Evolutionary conservation across 495 filamentous ascomycete species (phyloP), one percentile per base, ranked within the genome.

Genomic region (Neurospora sp.): DNA sequence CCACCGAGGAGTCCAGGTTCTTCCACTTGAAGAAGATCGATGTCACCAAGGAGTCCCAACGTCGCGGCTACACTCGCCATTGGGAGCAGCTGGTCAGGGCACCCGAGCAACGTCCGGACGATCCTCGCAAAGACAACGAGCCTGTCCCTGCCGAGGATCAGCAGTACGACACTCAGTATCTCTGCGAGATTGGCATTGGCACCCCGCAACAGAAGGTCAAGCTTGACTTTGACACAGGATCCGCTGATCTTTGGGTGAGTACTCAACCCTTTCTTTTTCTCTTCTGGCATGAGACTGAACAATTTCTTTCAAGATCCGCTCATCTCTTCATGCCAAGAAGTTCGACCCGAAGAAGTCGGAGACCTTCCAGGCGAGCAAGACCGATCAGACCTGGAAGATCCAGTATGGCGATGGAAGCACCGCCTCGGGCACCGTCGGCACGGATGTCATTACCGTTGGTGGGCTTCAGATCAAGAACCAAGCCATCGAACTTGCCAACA

Each of bases 171-270:
- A 84, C 87, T 31, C 80, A 88, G 83, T 93, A 93, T 75, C 85
- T 94, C 41, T 91, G 88, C 69, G 83, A 87, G 69, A 87, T 94
- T 53, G 73, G 78, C 7, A 90, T 94, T 75, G 92, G 92, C 39
- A 91, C 88, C 1, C 91, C 91, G 11, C 82, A 84, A 3, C 91
- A 94, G 84, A 89, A 81, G 46, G 70, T 93, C 72, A 86, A 83
- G 69, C 78, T 94, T 68, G 89, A 93, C 78, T 93, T 94, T 75
- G 92, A 95, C 80, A 93, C 92, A 39, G 92, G 91, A 12, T 92
- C 90, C 61, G 85, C 90, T 8, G 92, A 94, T 85, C 84, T 93
- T 46, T 95, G 91, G 92, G 91, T 94, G 85, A 73, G 86, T 76
- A 66, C 27, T 18, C 14, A 20, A 39, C 4, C 37, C 20, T 4